A percentile compares a stretch with the other conserved stretches of the same genome.
These are phyloP conservation scores for Fusarium albosuccineum DNA, from an alignment of 2,329 filamentous ascomycete species.

Conservation along the genomic window DNA sequence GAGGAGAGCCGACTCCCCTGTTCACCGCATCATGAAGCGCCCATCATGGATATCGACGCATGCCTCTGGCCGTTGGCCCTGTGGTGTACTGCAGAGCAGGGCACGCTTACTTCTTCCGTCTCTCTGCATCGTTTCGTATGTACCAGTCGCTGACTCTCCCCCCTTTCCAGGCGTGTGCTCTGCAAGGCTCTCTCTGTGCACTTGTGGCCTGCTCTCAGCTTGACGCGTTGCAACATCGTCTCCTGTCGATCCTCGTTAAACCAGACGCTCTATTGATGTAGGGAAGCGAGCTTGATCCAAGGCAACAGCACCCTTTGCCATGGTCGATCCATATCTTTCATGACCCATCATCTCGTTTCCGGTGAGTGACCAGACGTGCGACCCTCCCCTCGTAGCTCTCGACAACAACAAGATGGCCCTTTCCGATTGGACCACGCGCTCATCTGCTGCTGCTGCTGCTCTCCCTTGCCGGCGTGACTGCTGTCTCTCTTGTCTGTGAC, in stretches of 20 bases:
- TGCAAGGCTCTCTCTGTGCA: not conserved
- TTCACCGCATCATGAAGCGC: no score
- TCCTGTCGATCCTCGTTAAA: not conserved
- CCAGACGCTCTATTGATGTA: no score
- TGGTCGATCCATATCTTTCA: not conserved
- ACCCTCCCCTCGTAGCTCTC: not conserved
- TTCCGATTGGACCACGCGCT: conserved; percentile 21
- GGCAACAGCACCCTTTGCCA: not conserved
- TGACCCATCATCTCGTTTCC: not conserved
- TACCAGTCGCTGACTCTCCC: no score
- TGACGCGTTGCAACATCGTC: not conserved
- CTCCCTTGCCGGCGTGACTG: conserved; percentile 15
- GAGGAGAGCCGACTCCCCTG: no score
- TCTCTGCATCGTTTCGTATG: no score
- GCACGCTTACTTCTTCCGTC: no score
- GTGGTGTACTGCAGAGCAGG: no score
- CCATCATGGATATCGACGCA: no score
- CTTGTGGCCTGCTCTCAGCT: not conserved
- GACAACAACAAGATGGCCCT: not conserved
- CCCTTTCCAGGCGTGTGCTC: no score
- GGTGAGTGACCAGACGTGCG: not conserved
- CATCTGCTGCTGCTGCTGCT: not conserved
- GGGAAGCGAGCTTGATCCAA: no score
- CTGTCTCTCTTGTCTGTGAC: conserved; percentile 11
- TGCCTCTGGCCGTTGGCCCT: no score